Conservation (phyloP, 2,329 filamentous ascomycete species). For the Hymenoscyphus infarciens region DNA sequence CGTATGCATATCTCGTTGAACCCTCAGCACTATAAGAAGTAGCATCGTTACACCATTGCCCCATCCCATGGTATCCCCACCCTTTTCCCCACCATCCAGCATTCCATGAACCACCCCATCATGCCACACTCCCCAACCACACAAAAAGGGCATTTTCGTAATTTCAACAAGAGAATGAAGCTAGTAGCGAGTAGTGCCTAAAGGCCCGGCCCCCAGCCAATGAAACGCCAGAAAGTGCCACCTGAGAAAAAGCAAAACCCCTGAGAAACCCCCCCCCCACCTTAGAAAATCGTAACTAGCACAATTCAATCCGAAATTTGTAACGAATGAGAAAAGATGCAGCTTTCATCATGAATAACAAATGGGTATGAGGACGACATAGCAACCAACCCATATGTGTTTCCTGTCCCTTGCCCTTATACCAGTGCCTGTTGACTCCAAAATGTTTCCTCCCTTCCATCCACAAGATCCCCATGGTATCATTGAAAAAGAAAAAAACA, state of each 20-base stretch:
- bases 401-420: background rate
- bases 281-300: background rate
- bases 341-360: background rate
- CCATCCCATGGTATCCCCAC: too few relatives aligned
- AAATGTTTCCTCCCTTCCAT: conserved; percentile 10
- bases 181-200: background rate
- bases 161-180: background rate
- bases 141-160: background rate
- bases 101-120: background rate
- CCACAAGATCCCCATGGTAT: conserved; percentile 19
- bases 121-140: background rate
- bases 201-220: background rate
- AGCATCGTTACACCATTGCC: background rate
- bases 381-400: conserved; percentile 1
- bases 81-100: background rate
- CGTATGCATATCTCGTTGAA: background rate
- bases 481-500: conserved; percentile 23
- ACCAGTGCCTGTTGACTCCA: background rate
- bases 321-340: background rate
- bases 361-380: background rate
- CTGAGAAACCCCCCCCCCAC: background rate
- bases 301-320: background rate
- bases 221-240: background rate
- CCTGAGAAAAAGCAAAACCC: background rate
- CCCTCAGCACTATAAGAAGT: background rate